A percentile compares a stretch with the other conserved stretches of the same genome.
These are phyloP conservation scores for Orbilia brochopaga DNA, from an alignment of 2,329 filamentous ascomycete species.

Conservation along the genomic window DNA sequence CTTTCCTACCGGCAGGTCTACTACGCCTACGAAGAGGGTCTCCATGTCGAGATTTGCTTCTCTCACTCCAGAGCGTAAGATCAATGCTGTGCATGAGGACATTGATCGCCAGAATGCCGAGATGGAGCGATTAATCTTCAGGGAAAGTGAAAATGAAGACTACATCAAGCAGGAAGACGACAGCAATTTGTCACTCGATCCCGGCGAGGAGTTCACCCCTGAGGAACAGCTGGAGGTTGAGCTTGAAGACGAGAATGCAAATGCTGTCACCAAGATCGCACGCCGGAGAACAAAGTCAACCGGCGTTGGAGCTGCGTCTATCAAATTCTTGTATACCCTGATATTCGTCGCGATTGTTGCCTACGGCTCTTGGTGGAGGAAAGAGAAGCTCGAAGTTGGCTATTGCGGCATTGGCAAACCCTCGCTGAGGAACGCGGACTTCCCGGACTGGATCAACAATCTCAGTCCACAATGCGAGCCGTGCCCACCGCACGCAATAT, in stretches of 20 bases:
- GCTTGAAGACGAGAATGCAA: conserved; percentile 63
- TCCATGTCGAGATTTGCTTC: conserved; percentile 36
- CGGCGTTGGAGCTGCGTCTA: conserved; percentile 62
- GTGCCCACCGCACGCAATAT: conserved; percentile 88
- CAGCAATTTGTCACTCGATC: conserved; percentile 64
- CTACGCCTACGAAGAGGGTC: conserved; percentile 28
- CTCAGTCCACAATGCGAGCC: conserved; percentile 83
- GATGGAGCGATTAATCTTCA: conserved; percentile 17
- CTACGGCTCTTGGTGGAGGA: conserved; percentile 82
- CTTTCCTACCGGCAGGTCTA: conserved; percentile 6
- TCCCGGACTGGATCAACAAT: conserved; percentile 68
- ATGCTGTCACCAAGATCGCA: conserved; percentile 58
- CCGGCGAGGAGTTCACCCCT: conserved; percentile 91
- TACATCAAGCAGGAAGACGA: conserved; percentile 62
- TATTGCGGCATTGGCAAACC: conserved; percentile 84
- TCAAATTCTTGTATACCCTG: conserved; percentile 73
- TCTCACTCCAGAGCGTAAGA: conserved; percentile 33
- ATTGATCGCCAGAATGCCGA: conserved; percentile 29
- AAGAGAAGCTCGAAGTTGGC: conserved; percentile 94
- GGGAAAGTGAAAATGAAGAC: conserved; percentile 16
- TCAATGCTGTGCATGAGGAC: conserved; percentile 23
- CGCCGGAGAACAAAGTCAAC: conserved; percentile 60
- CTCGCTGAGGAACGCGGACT: conserved; percentile 69
- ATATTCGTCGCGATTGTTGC: conserved; percentile 72
- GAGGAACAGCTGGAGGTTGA: conserved; percentile 66